Percentiles rank a stretch among this genome's conserved stretches.
Evolutionary conservation across 306 rosid species (phyloP).

Genomic region (Mucuna pruriens): DNA sequence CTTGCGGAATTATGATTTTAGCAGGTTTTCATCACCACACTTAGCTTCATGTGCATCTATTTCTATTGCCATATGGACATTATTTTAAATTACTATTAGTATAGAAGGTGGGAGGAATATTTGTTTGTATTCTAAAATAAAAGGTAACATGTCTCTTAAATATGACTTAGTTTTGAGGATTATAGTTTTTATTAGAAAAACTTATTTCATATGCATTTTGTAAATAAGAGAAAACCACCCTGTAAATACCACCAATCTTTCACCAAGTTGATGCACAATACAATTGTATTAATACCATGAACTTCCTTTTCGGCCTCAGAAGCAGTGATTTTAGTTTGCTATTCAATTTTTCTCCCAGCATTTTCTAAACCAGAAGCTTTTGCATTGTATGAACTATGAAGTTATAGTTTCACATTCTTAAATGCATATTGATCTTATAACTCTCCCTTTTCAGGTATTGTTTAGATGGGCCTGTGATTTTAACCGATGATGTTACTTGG

Average conservation of each 20-base stretch:
- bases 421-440: conserved; percentile 10
- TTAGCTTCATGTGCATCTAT: background rate
- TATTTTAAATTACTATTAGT: background rate
- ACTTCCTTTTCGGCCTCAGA: background rate
- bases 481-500: conserved; percentile 55
- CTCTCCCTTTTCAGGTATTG: conserved; percentile 58
- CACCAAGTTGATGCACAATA: background rate
- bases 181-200: background rate
- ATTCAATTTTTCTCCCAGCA: background rate
- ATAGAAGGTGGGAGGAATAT: background rate
- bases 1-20: background rate
- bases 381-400: background rate
- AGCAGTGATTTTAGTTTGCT: conserved; percentile 4
- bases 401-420: conserved; percentile 2
- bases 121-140: conserved; percentile 18
- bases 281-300: conserved; percentile 1
- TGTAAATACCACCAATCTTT: background rate
- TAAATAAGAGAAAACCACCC: background rate
- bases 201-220: background rate
- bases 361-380: background rate
- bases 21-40: background rate
- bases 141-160: background rate
- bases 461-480: conserved; percentile 49
- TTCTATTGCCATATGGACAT: background rate
- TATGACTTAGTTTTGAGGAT: conserved; percentile 1